Evolutionary conservation across 2,329 filamentous ascomycete species (phyloP).

Genomic region (Exophiala calicioides): DNA sequence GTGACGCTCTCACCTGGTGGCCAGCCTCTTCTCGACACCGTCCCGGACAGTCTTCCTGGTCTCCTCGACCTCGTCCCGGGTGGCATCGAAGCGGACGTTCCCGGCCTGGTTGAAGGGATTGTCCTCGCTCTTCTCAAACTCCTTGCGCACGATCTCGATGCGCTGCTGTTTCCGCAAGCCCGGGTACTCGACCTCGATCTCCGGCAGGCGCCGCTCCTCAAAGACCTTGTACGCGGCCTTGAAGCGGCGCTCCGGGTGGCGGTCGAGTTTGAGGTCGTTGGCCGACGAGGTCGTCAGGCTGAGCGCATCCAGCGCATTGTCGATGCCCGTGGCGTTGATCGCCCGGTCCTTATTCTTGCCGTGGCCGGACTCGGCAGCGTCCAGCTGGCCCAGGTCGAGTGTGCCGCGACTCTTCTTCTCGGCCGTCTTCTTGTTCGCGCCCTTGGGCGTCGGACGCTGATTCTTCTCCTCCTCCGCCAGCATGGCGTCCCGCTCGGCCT

Average conservation of each 20-base stretch:
- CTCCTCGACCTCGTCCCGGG: conserved; percentile 71
- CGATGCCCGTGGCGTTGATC: conserved; percentile 83
- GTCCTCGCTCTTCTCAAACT: conserved; percentile 91
- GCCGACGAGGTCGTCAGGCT: conserved; percentile 61
- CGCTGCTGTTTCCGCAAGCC: conserved; percentile 81
- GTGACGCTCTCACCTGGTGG: conserved; percentile 34
- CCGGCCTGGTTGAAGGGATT: conserved; percentile 89
- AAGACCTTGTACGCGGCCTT: conserved; percentile 82
- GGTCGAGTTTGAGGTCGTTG: conserved; percentile 72
- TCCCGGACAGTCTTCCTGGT: conserved; percentile 66
- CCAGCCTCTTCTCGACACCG: conserved; percentile 73
- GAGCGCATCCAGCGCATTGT: conserved; percentile 88
- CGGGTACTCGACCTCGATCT: conserved; percentile 82
- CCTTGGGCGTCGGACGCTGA: conserved; percentile 62
- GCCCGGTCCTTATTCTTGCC: conserved; percentile 49
- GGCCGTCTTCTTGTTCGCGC: conserved; percentile 52
- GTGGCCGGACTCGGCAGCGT: conserved; percentile 55
- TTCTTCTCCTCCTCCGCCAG: conserved; percentile 78
- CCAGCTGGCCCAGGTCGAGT: conserved; percentile 74
- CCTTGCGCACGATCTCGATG: conserved; percentile 79
- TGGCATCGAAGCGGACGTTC: conserved; percentile 72
- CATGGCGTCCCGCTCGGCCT: conserved; percentile 85
- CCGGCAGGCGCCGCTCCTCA: conserved; percentile 75
- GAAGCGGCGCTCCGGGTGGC: conserved; percentile 83
- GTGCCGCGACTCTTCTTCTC: conserved; percentile 61